Conservation (phyloP, 306 rosid genomes). For the Biancaea sappan region DNA sequence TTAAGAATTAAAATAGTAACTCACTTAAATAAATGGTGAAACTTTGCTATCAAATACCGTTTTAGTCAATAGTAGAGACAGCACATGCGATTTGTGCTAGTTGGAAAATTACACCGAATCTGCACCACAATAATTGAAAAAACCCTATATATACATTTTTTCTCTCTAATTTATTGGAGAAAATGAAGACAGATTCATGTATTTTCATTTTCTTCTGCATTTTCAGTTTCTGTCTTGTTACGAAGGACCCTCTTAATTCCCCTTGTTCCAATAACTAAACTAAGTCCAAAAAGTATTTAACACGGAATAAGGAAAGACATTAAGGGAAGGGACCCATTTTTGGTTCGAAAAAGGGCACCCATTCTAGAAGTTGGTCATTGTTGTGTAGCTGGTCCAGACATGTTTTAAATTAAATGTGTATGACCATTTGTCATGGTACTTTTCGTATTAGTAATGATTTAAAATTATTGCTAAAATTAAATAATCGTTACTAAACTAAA, state of each 20-base stretch:
- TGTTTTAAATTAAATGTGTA: too few species aligned
- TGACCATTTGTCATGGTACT: too few species aligned
- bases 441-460: too few species aligned
- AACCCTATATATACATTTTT: background rate
- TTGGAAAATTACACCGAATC: background rate
- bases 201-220: background rate
- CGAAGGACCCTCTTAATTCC: background rate
- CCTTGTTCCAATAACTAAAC: background rate
- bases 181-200: background rate
- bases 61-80: background rate
- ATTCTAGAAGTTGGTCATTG: background rate
- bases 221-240: background rate
- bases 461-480: too few species aligned
- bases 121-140: background rate
- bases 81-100: too few species aligned
- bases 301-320: background rate
- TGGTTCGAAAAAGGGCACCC: too few species aligned
- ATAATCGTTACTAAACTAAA: too few species aligned
- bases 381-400: too few species aligned
- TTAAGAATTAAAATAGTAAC: too few species aligned
- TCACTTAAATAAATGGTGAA: background rate
- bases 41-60: background rate
- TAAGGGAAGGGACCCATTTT: background rate
- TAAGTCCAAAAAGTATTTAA: background rate
- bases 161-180: background rate